Base-by-base conservation (phyloP, 2,329 filamentous ascomycete genomes). In the Alternaria alternata region DNA sequence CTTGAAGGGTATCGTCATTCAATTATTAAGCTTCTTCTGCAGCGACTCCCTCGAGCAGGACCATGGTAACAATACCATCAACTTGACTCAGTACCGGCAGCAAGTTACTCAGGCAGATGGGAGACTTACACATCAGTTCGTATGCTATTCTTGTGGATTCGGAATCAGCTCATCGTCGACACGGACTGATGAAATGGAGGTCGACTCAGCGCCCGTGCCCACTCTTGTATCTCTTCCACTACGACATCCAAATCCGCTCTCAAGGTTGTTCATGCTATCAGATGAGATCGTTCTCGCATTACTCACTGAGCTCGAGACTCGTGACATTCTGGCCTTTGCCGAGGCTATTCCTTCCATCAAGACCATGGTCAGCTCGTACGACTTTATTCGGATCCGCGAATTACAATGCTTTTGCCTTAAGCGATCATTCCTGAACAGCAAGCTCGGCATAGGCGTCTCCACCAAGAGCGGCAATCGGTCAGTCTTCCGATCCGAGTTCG, bases 21-120 rank as follows among this genome's bases (percentile, higher is more conserved):
- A 85, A 69, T 61, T 85, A n/a, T 71, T 85, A 3, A 84, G 82
- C 64, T 84, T 86, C 71, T 85, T 85, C 66, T 75, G 75, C 26
- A 85, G 83, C 63, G 80, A 83, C 1, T 75, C 57, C 2, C 52
- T 85, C 3, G 82, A 85, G 57, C 83, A 85, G 56, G 62, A 65
- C 0, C 26, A 77, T 44, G 73, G 72, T 7, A 72, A 73, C 7
- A 53, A 46, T 3, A 14, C 36, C 5, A 44, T 75, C 12, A 44
- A 76, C 12, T 69, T 83, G 30, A 51, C 39, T 8, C 53, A 54
- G 18, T 68, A 59, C 14, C 60, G 59, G 11, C 46, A 42, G n/a
- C 36, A 22, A 11, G n/a, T 7, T 0, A 22, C 30, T 34, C 46
- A 24, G 18, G 24, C 5, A 0, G 0, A 36, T 6, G 32, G 32